Evolutionary conservation across 169 alveolate genomes (phyloP), one percentile per base, ranked within the genome.

Genomic region (Babesia bigemina): DNA sequence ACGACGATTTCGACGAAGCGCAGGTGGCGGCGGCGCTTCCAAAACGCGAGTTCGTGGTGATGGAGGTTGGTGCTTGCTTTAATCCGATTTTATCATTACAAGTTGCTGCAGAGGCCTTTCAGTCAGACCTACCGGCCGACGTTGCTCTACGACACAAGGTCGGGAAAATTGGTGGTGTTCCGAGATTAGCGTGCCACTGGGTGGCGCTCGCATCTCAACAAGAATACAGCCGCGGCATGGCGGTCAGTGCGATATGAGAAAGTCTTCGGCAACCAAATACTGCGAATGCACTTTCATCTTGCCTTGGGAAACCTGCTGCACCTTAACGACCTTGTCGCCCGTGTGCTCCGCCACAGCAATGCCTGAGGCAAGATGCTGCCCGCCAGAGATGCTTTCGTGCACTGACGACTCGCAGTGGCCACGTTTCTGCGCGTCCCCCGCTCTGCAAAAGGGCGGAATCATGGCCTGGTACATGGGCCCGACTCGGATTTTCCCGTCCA

Each of bases 381-480:
- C 61, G n/a, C 8, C 36, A 14, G 44, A 9, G 61, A 2, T 28
- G 9, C 9, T 28, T 28, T 22, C 36, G 9, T 11, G 61, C 22
- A 10, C 29, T 11, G 61, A 2, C 17, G 36, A 14, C 33, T 11
- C n/a, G 61, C 29, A 14, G 14, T 45, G 14, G 19, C 14, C 50
- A 4, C 8, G 14, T 16, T 45, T 16, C 56, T 2, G n/a, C 8
- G 3, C 28, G 65, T 10, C 10, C 55, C 55, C 36, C 22, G 47
- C 24, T 19, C 76, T 49, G 47, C 79, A 81, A 49, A 81, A 72
- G 56, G 88, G 88, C n/a, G 88, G 88, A n/a, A 81, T 81, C 88
- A 81, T 70, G 19, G 88, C 88, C 24, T 81, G 88, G 66, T 81
- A 81, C 59, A 62, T 53, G n/a, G 88, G 88, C 21, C 88, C 88